Conservation (phyloP, 306 rosid species). For the Pterocarpus macrocarpus region DNA sequence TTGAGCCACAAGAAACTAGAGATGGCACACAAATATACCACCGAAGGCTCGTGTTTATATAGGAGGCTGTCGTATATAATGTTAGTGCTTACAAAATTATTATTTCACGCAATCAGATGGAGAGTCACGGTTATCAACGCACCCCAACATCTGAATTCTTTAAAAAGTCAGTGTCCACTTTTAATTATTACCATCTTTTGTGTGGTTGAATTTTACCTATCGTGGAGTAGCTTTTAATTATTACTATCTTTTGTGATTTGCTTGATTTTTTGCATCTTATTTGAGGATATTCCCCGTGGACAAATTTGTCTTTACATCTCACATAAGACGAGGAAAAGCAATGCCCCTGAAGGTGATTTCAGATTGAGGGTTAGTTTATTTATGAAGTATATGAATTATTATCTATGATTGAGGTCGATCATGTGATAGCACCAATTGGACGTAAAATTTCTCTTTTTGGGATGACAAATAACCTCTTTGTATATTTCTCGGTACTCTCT, state of each 20-base stretch:
- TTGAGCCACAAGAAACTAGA: slow-evolving; percentile 51
- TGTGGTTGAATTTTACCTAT: slow-evolving; percentile 52
- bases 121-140: slow-evolving; percentile 34
- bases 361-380: slow-evolving; percentile 6
- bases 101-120: slow-evolving; percentile 43
- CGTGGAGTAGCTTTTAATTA: slow-evolving; percentile 56
- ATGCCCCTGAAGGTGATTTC: neutral
- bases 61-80: slow-evolving; percentile 27
- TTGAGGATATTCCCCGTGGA: neutral
- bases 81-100: neutral
- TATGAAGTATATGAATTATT: slow-evolving; percentile 4
- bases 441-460: neutral
- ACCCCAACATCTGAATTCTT: slow-evolving; percentile 26
- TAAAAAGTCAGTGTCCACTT: slow-evolving; percentile 46
- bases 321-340: slow-evolving; percentile 18
- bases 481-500: neutral
- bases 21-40: slow-evolving; percentile 7
- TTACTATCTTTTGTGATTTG: slow-evolving; percentile 1
- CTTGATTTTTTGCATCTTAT: slow-evolving; percentile 16
- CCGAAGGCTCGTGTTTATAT: slow-evolving; percentile 43
- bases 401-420: slow-evolving; percentile 5
- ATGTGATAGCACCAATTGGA: slow-evolving; percentile 12
- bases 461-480: slow-evolving; percentile 9
- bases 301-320: slow-evolving; percentile 2
- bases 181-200: slow-evolving; percentile 57